phyloP scores from a whole-genome alignment of 2,329 filamentous ascomycete genomes.

The Talaromyces amestolkiae region DNA sequence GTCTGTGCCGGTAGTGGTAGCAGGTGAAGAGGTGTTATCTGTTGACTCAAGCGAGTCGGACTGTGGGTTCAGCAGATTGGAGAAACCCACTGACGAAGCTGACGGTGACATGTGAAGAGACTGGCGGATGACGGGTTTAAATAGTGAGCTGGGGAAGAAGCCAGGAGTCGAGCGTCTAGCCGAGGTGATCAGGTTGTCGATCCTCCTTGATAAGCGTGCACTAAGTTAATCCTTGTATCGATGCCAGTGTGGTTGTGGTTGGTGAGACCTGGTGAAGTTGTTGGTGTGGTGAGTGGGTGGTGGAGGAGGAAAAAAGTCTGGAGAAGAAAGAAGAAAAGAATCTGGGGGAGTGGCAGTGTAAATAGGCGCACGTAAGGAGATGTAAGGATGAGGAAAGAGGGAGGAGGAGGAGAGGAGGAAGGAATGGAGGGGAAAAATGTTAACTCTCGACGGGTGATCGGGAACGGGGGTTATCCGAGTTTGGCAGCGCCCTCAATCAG shows the following conservation, averaged over 20 bases:
- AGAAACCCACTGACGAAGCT: constrained; percentile 71
- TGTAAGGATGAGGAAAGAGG: constrained; percentile 25
- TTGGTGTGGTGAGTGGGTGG: constrained; percentile 13
- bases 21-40: neutral
- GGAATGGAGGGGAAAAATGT: constrained; percentile 23
- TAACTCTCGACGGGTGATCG: constrained; percentile 24
- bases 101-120: constrained; percentile 69
- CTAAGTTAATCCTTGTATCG: neutral
- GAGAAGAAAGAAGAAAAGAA: constrained; percentile 22
- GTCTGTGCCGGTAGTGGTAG: constrained; percentile 13
- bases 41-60: constrained; percentile 10
- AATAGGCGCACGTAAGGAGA: constrained; percentile 1
- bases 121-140: constrained; percentile 15
- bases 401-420: constrained; percentile 26
- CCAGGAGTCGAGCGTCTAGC: constrained; percentile 4
- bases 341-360: constrained; percentile 12
- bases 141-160: neutral
- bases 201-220: neutral
- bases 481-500: constrained; percentile 5
- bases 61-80: constrained; percentile 67
- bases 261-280: constrained; percentile 17
- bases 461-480: constrained; percentile 23
- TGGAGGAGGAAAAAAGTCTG: constrained; percentile 20
- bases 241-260: constrained; percentile 17
- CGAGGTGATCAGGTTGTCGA: constrained; percentile 2